A percentile compares a stretch with the other conserved stretches of the same genome.
Conservation (phyloP, 768 basidiomycete species). For the Lentinus brumalis region DNA sequence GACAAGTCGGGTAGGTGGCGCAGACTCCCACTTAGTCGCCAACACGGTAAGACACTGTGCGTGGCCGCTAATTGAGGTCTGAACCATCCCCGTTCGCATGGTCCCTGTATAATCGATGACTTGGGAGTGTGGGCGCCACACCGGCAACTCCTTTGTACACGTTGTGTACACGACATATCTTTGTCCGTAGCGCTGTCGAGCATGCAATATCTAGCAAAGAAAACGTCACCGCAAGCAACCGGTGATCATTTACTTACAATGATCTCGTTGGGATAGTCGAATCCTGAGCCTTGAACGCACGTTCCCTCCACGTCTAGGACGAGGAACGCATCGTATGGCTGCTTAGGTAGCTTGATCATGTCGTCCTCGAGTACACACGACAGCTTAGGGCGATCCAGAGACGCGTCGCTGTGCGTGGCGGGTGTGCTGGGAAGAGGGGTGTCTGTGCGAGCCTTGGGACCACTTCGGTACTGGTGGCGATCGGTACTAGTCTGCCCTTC, state of each 20-base stretch:
- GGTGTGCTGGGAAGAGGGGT: constrained; percentile 1
- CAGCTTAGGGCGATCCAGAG: neutral
- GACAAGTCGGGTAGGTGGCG: too few relatives aligned
- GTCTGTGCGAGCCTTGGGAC: neutral
- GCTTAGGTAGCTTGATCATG: constrained; percentile 31
- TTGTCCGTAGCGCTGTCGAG: too few relatives aligned
- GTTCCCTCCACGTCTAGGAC: constrained; percentile 92
- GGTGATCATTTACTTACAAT: constrained; percentile 59
- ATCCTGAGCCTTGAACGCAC: constrained; percentile 65
- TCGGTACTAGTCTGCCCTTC: constrained; percentile 9
- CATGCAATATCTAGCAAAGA: too few relatives aligned
- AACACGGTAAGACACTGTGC: too few relatives aligned
- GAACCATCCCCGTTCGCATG: too few relatives aligned
- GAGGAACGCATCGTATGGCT: constrained; percentile 76
- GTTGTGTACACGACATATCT: too few relatives aligned
- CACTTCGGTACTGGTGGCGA: neutral
- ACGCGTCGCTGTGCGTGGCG: neutral
- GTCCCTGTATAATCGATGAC: too few relatives aligned
- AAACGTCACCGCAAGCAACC: too few relatives aligned
- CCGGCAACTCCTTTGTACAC: too few relatives aligned
- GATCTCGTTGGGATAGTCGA: constrained; percentile 93
- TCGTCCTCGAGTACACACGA: neutral
- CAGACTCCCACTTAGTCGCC: too few relatives aligned
- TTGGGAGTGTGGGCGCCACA: too few relatives aligned
- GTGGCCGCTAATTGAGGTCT: too few relatives aligned